These are phyloP conservation scores for Yarrowia sp. DNA, from an alignment of 805 yeast species.

Conservation along the genomic window DNA sequence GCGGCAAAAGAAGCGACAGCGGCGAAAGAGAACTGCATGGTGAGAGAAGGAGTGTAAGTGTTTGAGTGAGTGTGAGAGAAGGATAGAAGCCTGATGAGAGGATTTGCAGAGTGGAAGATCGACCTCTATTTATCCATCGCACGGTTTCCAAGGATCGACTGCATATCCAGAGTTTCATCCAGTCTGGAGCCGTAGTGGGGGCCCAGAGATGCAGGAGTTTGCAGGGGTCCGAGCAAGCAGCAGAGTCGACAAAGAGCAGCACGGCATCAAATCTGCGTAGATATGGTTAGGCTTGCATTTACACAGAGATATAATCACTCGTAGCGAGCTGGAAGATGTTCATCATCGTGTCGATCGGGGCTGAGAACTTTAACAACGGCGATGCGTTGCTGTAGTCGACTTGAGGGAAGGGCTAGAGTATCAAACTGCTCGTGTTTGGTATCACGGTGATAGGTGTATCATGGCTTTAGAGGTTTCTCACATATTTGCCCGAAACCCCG, in stretches of 20 bases:
- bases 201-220: background rate
- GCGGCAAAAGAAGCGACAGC: background rate
- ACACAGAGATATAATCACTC: background rate
- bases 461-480: too few relatives aligned
- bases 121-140: background rate
- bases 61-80: background rate
- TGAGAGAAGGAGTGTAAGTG: background rate
- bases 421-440: background rate
- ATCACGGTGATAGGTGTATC: background rate
- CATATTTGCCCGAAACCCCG: too few relatives aligned
- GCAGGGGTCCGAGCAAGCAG: background rate
- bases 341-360: constrained; percentile 18
- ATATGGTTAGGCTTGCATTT: constrained; percentile 9
- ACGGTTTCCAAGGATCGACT: background rate
- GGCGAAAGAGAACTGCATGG: constrained; percentile 5
- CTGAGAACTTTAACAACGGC: constrained; percentile 1
- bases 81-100: background rate
- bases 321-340: background rate
- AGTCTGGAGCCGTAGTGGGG: background rate
- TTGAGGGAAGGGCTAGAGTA: background rate
- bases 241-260: background rate
- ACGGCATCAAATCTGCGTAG: background rate
- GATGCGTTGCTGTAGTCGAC: background rate
- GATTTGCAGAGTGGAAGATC: background rate
- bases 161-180: background rate